Evolutionary conservation across 2,329 filamentous ascomycete genomes (phyloP).

Genomic region (Chaetomiaceae sp.): DNA sequence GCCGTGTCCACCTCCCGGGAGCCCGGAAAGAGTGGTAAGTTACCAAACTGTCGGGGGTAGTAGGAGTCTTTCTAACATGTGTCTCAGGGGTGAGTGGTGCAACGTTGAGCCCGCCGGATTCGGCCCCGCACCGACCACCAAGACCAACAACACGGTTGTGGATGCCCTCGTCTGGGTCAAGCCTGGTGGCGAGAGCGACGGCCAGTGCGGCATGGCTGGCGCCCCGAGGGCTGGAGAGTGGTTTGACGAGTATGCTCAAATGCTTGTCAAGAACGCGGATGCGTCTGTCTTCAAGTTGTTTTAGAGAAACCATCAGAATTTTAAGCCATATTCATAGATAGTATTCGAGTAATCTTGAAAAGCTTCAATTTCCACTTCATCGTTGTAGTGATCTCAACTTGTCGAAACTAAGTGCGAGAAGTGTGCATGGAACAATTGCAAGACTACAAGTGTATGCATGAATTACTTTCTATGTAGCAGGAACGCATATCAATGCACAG

Average conservation of each 20-base stretch:
- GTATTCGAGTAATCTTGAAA: no score
- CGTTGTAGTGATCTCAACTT: no score
- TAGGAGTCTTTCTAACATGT: neutral
- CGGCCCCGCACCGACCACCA: slow-evolving; percentile 35
- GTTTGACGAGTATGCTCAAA: slow-evolving; percentile 41
- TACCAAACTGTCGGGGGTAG: neutral
- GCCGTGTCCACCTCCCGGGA: slow-evolving; percentile 37
- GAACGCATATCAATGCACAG: no score
- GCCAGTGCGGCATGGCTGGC: slow-evolving; percentile 35
- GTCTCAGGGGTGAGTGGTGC: slow-evolving; percentile 39
- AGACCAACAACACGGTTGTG: slow-evolving; percentile 34
- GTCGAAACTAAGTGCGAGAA: no score
- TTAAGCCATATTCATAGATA: no score
- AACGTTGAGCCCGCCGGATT: slow-evolving; percentile 40
- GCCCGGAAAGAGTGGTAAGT: slow-evolving; percentile 34
- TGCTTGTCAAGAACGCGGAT: slow-evolving; percentile 39
- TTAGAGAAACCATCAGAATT: no score
- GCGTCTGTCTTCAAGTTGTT: slow-evolving; percentile 16
- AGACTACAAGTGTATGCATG: no score
- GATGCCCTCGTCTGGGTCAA: slow-evolving; percentile 45
- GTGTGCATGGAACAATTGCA: no score
- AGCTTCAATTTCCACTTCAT: no score
- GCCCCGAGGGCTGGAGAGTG: slow-evolving; percentile 39
- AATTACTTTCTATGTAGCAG: no score
- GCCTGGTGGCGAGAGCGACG: slow-evolving; percentile 43